Conservation (phyloP, 768 basidiomycete species). For the Trametes cingulata region DNA sequence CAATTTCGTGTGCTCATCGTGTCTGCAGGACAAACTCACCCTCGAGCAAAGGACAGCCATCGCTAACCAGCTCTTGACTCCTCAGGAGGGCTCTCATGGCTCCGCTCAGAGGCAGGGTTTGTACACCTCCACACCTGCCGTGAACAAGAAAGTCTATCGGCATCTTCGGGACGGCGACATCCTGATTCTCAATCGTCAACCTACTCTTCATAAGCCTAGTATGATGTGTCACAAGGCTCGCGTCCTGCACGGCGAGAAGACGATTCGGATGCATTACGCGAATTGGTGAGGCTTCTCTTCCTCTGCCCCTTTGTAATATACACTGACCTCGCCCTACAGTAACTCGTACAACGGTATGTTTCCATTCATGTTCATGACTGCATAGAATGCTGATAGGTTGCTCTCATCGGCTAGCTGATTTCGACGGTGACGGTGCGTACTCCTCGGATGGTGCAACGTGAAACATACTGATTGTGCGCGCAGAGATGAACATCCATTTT, state of each 20-base stretch:
- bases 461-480: constrained; percentile 16
- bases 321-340: constrained; percentile 41
- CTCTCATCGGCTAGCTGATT: constrained; percentile 63
- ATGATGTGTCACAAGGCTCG: constrained; percentile 99
- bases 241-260: constrained; percentile 93
- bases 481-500: constrained; percentile 99
- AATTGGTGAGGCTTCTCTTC: constrained; percentile 73
- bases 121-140: constrained; percentile 71
- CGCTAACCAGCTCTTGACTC: constrained; percentile 92
- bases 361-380: neutral
- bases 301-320: neutral
- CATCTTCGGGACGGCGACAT: constrained; percentile 95
- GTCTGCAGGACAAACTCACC: constrained; percentile 73
- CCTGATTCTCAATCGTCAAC: constrained; percentile 94
- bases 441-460: neutral
- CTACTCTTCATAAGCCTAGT: constrained; percentile 97
- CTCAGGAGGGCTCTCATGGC: constrained; percentile 70
- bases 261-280: constrained; percentile 99
- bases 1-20: neutral
- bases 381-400: neutral
- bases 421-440: constrained; percentile 82
- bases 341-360: constrained; percentile 93
- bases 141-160: constrained; percentile 97
- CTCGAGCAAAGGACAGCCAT: constrained; percentile 91
- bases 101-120: constrained; percentile 51